These are phyloP conservation scores for Phialophora expanda DNA, from an alignment of 2,329 filamentous ascomycete genomes.

Conservation along the genomic window DNA sequence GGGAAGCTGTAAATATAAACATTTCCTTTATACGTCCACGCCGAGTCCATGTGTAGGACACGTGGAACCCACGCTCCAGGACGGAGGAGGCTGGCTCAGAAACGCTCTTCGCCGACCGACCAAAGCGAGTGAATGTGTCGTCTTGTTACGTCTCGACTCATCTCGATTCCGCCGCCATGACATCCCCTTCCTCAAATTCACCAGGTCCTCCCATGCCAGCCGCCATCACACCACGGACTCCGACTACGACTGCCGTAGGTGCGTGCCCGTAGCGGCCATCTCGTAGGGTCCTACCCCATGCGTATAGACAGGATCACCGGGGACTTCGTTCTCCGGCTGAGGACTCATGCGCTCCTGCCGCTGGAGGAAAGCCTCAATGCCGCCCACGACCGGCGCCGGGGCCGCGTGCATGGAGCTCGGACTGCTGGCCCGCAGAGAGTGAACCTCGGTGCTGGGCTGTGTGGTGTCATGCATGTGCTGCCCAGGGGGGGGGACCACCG, in stretches of 20 bases:
- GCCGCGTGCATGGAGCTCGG: constrained; percentile 17
- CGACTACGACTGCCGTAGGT: neutral
- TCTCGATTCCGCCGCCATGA: neutral
- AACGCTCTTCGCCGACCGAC: neutral
- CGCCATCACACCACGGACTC: neutral
- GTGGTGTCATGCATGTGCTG: constrained; percentile 4
- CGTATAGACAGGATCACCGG: neutral
- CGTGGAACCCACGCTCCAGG: neutral
- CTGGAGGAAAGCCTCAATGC: constrained; percentile 27
- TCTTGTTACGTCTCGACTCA: too few relatives aligned
- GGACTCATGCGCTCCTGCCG: constrained; percentile 25
- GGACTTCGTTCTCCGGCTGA: constrained; percentile 18
- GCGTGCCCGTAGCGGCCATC: constrained; percentile 19
- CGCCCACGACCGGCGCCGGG: constrained; percentile 1
- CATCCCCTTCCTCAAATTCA: neutral
- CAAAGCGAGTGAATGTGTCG: neutral
- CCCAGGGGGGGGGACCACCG: neutral
- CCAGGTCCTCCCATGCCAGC: neutral
- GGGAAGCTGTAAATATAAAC: neutral
- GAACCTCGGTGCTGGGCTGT: neutral
- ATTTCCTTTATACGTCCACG: neutral
- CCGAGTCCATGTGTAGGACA: neutral
- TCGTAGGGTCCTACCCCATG: constrained; percentile 2
- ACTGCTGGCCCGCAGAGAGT: constrained; percentile 22
- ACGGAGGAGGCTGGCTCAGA: neutral